These are phyloP conservation scores for Boletus huronensis DNA, from an alignment of 768 basidiomycete genomes.

Conservation along the genomic window DNA sequence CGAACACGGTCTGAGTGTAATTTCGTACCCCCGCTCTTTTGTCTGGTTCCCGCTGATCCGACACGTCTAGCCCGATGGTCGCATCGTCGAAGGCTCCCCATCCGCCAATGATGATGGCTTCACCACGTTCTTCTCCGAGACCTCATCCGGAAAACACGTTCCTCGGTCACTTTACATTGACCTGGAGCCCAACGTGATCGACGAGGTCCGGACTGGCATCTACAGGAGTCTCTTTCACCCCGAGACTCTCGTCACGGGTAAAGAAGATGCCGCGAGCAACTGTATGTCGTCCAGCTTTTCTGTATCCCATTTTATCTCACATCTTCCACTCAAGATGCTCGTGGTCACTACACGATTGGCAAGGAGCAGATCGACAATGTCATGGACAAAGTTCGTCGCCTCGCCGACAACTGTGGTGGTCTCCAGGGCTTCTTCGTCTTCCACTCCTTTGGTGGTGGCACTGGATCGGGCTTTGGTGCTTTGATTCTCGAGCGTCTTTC, in stretches of 20 bases:
- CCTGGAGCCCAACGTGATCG: conserved; percentile 96
- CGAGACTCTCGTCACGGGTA: conserved; percentile 96
- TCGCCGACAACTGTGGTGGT: conserved; percentile 95
- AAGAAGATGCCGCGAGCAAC: conserved; percentile 99
- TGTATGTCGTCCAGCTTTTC: conserved; percentile 48
- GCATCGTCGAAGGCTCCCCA: conserved; percentile 74
- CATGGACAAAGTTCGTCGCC: conserved; percentile 91
- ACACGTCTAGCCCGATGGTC: conserved; percentile 83
- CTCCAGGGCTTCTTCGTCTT: conserved; percentile 99
- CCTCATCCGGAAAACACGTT: conserved; percentile 92
- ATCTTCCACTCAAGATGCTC: conserved; percentile 64
- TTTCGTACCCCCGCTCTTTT: conserved; percentile 2
- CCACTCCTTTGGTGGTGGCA: conserved; percentile 99
- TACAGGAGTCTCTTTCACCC: conserved; percentile 99
- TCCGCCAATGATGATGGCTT: conserved; percentile 85
- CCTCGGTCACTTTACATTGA: conserved; percentile 97
- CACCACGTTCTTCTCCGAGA: conserved; percentile 99
- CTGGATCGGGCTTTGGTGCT: conserved; percentile 97
- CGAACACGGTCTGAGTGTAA: conserved; percentile 95
- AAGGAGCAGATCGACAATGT: conserved; percentile 97
- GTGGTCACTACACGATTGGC: conserved; percentile 97
- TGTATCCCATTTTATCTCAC: background rate
- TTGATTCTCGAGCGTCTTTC: conserved; percentile 94
- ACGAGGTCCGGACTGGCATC: conserved; percentile 92
- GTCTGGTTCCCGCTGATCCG: conserved; percentile 18